Percentiles rank a stretch among this genome's conserved stretches.
phyloP scores from a whole-genome alignment of 1,284 basidiomycete genomes.

The Ceratobasidium sp. region DNA sequence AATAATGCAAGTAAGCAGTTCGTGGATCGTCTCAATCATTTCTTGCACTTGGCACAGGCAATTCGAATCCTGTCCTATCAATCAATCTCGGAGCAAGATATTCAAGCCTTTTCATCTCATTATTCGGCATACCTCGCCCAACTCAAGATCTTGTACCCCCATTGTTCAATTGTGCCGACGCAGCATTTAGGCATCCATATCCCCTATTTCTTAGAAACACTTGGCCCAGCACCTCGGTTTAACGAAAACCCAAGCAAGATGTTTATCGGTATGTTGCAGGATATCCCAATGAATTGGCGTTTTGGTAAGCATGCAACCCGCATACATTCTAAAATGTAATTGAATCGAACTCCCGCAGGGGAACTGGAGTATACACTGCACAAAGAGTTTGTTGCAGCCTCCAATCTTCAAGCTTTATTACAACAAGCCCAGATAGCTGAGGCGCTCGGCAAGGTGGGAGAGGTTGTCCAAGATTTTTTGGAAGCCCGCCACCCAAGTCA shows the following conservation, averaged over 20 bases:
- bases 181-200: slow-evolving; percentile 45
- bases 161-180: background rate
- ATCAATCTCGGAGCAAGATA: background rate
- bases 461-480: background rate
- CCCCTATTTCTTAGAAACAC: background rate
- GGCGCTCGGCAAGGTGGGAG: background rate
- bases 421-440: background rate
- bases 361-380: slow-evolving; percentile 21
- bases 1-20: background rate
- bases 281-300: slow-evolving; percentile 18
- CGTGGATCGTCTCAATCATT: slow-evolving; percentile 17
- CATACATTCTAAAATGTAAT: background rate
- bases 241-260: slow-evolving; percentile 37
- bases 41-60: slow-evolving; percentile 14
- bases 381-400: background rate
- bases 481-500: background rate
- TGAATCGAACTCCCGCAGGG: background rate
- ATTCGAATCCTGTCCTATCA: slow-evolving; percentile 23
- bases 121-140: background rate
- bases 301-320: slow-evolving; percentile 20
- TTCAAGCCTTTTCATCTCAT: background rate
- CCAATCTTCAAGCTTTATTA: slow-evolving; percentile 9
- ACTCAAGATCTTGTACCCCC: slow-evolving; percentile 24
- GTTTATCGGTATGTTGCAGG: slow-evolving; percentile 42
- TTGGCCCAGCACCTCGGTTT: slow-evolving; percentile 29